Evolutionary conservation across 2,329 filamentous ascomycete species (phyloP), one percentile per base, ranked within the genome.

Genomic region (Botrytis fragariae): DNA sequence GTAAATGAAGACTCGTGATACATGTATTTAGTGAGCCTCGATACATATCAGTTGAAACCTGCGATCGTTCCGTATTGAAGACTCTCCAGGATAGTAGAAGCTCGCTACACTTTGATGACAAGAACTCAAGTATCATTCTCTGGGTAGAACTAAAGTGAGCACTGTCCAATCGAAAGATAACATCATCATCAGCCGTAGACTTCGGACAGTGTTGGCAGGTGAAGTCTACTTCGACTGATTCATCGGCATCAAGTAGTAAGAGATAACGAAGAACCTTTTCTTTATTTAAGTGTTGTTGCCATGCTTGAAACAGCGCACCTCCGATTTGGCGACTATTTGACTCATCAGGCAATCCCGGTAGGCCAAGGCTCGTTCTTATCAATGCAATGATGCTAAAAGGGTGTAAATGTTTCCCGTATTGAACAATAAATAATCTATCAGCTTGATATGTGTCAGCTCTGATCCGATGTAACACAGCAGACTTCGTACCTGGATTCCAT

Each of bases 401-500:
- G 25, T 87, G 87, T 57, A 90, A 87, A 80, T 92, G 91, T 18
- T 85, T 82, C 3, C 90, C 88, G 77, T 91, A 87, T 29, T 89
- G 87, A 8, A 88, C 87, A n/a, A 90, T 88, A 81, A 92, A 93
- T 7, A 86, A 83, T 72, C 88, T 84, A 78, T 97, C 93, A 57
- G 86, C 90, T 92, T 75, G 44, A n/a, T 51, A 70, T 22, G 73
- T 63, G 73, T 74, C 65, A 74, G 63, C 70, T 57, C 63, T 29
- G 37, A 18, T 22, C 39, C 18, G n/a, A n/a, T 20, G 35, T 25
- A n/a, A 20, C 20, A 72, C 44, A 60, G n/a, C n/a, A 12, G n/a
- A 8, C 29, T 18, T 71, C 87, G 81, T 85, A 95, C 93, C 90
- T 76, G 94, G 92, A 76, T 90, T 90, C 94, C 95, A 99, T 78